Evolutionary conservation across 257 asterid genomes (phyloP).

Genomic region (Lycium barbarum): DNA sequence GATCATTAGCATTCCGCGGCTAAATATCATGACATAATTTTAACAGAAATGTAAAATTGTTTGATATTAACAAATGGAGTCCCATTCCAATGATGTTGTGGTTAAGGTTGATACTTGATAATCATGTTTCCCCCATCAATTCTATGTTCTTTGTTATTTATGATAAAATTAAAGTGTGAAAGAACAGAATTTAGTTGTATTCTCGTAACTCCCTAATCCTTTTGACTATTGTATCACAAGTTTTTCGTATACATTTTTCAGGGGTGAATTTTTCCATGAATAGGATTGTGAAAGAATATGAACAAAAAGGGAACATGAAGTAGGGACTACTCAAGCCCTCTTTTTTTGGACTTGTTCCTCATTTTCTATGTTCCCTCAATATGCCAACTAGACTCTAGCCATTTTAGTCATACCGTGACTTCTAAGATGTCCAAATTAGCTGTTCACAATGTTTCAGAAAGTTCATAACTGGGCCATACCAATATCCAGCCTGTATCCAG

Average conservation of each 20-base stretch:
- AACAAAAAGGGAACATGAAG: not conserved
- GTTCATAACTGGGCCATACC: not conserved
- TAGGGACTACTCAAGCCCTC: not conserved
- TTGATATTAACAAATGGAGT: not conserved
- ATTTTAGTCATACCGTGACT: not conserved
- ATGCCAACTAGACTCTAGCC: not conserved
- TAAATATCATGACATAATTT: not conserved
- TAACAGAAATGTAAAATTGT: not conserved
- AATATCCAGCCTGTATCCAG: conserved; percentile 3
- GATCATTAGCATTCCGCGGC: not conserved
- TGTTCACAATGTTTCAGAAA: not conserved
- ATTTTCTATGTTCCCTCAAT: not conserved
- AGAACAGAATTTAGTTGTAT: not conserved
- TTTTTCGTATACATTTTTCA: not conserved
- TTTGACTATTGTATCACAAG: not conserved
- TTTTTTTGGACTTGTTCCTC: not conserved
- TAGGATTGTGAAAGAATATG: not conserved
- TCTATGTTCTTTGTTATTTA: not conserved
- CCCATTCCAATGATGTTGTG: not conserved
- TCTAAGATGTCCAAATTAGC: not conserved
- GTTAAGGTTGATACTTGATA: not conserved
- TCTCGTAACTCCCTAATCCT: not conserved
- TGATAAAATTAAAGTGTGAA: not conserved
- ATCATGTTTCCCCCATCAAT: not conserved
- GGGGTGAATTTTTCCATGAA: not conserved